Base-by-base conservation (phyloP, 192 early-diverging fungal species). In the Coemansia sp. region DNA sequence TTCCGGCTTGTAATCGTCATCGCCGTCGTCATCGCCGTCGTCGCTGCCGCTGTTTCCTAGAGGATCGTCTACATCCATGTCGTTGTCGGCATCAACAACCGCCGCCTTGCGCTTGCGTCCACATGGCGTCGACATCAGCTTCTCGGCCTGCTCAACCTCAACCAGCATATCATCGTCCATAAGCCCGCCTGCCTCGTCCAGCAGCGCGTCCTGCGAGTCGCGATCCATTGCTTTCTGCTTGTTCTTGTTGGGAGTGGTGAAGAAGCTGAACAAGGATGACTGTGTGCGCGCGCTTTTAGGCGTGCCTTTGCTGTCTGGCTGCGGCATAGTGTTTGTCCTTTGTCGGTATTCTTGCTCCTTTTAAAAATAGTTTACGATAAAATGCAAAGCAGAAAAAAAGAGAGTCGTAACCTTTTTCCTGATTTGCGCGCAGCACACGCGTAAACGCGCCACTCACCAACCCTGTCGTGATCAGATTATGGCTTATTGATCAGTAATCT, bases 191-290 rank as follows among this genome's bases (percentile, higher is more conserved):
- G 50, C 57, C 15, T 72, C 53, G 17, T 57, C 62, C 12, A 81
- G 63, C 45, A 75, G 47, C 23, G 54, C 78, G 21, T 81, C 78
- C 57, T 81, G 73, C n/a, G 77, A 75, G 66, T 75, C 72, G 5
- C 41, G 58, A 5, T 51, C 37, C 21, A 21, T 14, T 17, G 50
- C 23, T 6, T 19, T 32, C 14, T 38, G 50, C 5, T 39, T 48
- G 14, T 57, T 25, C 49, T 56, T 66, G 24, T 69, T 75, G 39
- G 75, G 72, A 1, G 78, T 75, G 11, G 49, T 23, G 27, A 81
- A 81, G 57, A 81, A 81, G 69, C 70, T 81, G 43, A 75, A 69
- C 38, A 81, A 60, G 9, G 69, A 72, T 4, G 72, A 64, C 43
- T 81, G 78, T 35, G 65, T 75, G 10, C 68, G 70, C 19, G 63